These are phyloP conservation scores for Monsonia emarginata DNA, from an alignment of 441 rosid genomes.

Conservation along the genomic window DNA sequence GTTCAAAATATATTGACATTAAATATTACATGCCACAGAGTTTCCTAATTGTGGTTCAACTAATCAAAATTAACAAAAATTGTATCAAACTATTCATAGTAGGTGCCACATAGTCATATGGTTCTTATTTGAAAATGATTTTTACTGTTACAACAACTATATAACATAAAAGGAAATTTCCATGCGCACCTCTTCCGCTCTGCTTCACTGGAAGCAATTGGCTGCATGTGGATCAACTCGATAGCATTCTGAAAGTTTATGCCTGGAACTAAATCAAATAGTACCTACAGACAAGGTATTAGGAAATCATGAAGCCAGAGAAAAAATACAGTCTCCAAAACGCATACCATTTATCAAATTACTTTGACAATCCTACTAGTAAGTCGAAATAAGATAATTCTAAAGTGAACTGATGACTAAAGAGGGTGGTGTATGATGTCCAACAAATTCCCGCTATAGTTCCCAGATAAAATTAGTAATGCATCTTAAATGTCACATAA, in stretches of 20 bases:
- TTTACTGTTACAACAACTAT: neutral
- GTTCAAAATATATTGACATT: neutral
- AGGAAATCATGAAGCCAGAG: slow-evolving; percentile 15
- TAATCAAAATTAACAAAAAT: neutral
- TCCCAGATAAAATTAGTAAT: neutral
- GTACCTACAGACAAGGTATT: slow-evolving; percentile 43
- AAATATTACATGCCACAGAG: neutral
- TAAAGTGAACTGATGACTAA: slow-evolving; percentile 1
- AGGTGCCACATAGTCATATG: neutral
- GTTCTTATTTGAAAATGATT: neutral
- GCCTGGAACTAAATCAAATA: slow-evolving; percentile 91
- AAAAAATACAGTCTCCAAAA: slow-evolving; percentile 9
- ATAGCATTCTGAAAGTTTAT: slow-evolving; percentile 82
- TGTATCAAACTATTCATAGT: neutral
- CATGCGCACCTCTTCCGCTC: slow-evolving; percentile 72
- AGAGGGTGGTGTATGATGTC: neutral
- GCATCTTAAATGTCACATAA: neutral
- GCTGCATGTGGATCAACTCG: slow-evolving; percentile 85
- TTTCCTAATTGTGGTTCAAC: neutral
- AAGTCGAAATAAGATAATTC: slow-evolving; percentile 2
- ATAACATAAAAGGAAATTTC: neutral
- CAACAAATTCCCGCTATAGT: neutral
- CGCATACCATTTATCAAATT: neutral
- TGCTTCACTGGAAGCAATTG: slow-evolving; percentile 62
- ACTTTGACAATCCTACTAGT: neutral